Evolutionary conservation across 768 basidiomycete species (phyloP).

Genomic region (Boletus sp.): DNA sequence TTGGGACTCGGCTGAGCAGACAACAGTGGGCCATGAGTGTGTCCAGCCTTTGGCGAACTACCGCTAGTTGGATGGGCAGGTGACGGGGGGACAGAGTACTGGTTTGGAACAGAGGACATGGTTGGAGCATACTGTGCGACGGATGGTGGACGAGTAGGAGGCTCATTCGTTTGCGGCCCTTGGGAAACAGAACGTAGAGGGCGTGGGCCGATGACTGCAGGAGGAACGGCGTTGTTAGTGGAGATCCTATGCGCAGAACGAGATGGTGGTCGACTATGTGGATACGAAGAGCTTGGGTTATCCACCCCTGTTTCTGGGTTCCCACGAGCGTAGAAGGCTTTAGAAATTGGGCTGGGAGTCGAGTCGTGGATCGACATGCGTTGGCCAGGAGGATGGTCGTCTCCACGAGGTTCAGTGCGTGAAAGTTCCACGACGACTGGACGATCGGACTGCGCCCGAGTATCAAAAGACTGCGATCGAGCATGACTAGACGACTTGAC

Average conservation of each 20-base stretch:
- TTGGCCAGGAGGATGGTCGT: slow-evolving; percentile 21
- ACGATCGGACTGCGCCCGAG: slow-evolving; percentile 23
- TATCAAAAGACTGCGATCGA: slow-evolving; percentile 24
- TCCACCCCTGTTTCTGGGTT: slow-evolving; percentile 25
- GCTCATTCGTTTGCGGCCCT: slow-evolving; percentile 22
- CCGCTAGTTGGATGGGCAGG: slow-evolving; percentile 11
- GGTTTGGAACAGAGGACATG: slow-evolving; percentile 10
- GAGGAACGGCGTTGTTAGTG: slow-evolving; percentile 15
- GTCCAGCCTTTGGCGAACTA: slow-evolving; percentile 15
- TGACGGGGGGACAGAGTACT: slow-evolving; percentile 20
- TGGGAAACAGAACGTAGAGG: slow-evolving; percentile 29
- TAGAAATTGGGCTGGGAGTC: slow-evolving; percentile 18
- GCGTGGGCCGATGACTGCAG: slow-evolving; percentile 26
- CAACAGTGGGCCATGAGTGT: slow-evolving; percentile 4
- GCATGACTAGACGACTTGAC: slow-evolving; percentile 19
- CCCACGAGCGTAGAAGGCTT: slow-evolving; percentile 22
- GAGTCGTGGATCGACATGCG: slow-evolving; percentile 30
- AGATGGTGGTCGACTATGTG: slow-evolving; percentile 26
- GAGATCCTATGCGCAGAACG: slow-evolving; percentile 26
- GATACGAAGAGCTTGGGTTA: slow-evolving; percentile 13
- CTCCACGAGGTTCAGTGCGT: slow-evolving; percentile 24
- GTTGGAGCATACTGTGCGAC: slow-evolving; percentile 7
- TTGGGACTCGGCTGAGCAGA: slow-evolving; percentile 27
- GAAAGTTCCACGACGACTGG: slow-evolving; percentile 17
- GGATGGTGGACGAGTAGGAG: slow-evolving; percentile 26